Evolutionary conservation across 768 basidiomycete genomes (phyloP), one percentile per base, ranked within the genome.

Genomic region (Cyathus striatus): DNA sequence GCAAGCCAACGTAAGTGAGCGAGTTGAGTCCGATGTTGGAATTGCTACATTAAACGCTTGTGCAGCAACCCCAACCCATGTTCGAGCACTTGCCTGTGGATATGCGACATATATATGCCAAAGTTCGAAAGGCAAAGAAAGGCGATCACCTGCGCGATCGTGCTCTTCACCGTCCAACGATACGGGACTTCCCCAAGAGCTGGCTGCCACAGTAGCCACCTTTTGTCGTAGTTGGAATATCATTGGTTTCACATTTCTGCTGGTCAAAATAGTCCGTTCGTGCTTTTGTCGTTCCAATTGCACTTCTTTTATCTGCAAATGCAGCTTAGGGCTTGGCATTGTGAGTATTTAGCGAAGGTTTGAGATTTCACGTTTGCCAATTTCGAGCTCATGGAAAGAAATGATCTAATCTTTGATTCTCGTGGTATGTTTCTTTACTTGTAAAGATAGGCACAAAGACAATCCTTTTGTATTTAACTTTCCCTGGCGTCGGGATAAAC

Each of bases 111-210:
- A 62, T 92, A 16, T 75, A 80, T 52, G 77, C 88, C 2, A 85
- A 81, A 59, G 69, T 70, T 35, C 70, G 71, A 51, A 92, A 90
- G 63, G 79, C 81, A 38, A 84, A 79, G 59, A 78, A 76, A 55
- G 85, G 85, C 18, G 86, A 84, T 46, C 80, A 86, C 61, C 68
- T 74, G 39, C 71, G 75, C 43, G 71, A 73, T 50, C 70, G 78
- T 49, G 58, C 70, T 24, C 64, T 75, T 40, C 59, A 66, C 34
- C 73, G 79, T 47, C 81, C 89, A 20, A 76, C 85, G 16, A 68
- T 92, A 42, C 70, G 63, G 49, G 90, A 93, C 57, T 95, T 93
- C 60, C 92, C 92, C 6, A 63, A 75, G 56, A 86, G 86, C 58
- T 96, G 92, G 92, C 69, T 94, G 44, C 83, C 83, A 33, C 42